Percentiles rank a stretch among this genome's conserved stretches.
Evolutionary conservation across 176 grass and related monocot genomes (phyloP).

Genomic region (Rhynchospora breviuscula): DNA sequence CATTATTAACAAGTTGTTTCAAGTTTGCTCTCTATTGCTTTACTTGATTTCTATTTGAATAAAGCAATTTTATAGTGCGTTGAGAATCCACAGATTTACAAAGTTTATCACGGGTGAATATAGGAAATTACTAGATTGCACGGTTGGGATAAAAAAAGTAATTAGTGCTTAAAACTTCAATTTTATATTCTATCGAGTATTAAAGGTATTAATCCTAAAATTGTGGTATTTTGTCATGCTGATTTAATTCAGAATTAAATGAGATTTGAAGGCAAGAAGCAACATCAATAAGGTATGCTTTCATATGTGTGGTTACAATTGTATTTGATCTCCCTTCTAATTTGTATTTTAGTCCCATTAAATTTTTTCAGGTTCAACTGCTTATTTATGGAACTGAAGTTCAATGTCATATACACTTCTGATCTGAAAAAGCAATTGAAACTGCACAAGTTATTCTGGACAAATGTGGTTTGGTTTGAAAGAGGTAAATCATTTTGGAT

Average conservation of each 20-base stretch:
- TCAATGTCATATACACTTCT: conserved; percentile 69
- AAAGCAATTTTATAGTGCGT: no score
- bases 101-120: no score
- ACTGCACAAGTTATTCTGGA: conserved; percentile 71
- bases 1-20: no score
- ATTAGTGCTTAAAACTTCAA: no score
- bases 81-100: no score
- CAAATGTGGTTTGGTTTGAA: conserved; percentile 50
- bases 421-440: conserved; percentile 78
- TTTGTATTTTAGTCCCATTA: conserved; percentile 14
- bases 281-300: conserved; percentile 44
- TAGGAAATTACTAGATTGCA: no score
- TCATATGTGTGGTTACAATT: neutral
- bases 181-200: no score
- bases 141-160: no score
- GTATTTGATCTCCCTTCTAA: conserved; percentile 27
- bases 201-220: no score
- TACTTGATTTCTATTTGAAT: no score
- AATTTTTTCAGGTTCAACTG: conserved; percentile 44
- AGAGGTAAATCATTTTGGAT: conserved; percentile 36
- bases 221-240: no score
- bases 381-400: conserved; percentile 61
- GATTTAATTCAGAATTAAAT: conserved; percentile 76
- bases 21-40: no score
- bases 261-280: conserved; percentile 75